Percentiles rank a stretch among this genome's conserved stretches.
Conservation (phyloP, 768 basidiomycete species). For the Mrakia frigida region DNA sequence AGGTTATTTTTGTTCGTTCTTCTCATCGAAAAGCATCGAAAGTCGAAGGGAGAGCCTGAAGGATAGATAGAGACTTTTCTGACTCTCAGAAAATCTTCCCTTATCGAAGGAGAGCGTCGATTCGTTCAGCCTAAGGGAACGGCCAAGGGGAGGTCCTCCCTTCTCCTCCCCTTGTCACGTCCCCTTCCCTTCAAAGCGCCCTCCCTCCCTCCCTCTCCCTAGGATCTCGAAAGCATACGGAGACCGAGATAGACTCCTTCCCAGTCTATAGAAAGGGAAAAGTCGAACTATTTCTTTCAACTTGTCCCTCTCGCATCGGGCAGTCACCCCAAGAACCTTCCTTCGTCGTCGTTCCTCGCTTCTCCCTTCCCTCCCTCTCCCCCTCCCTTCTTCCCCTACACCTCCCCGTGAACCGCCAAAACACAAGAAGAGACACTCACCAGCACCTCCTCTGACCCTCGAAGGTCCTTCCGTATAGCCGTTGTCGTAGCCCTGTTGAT, state of each 20-base stretch:
- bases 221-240: too few relatives aligned
- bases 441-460: constrained; percentile 11
- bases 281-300: background rate
- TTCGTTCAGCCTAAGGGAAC: too few relatives aligned
- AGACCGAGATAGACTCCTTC: too few relatives aligned
- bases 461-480: background rate
- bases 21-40: background rate
- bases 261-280: background rate
- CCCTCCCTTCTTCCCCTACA: background rate
- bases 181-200: background rate
- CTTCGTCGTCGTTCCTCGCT: background rate
- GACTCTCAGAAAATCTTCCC: background rate
- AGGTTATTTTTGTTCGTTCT: background rate
- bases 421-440: background rate
- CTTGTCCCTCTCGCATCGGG: background rate
- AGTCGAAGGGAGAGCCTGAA: background rate
- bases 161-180: background rate
- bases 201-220: background rate
- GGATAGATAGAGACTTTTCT: background rate
- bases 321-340: background rate
- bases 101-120: background rate
- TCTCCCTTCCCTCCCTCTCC: background rate
- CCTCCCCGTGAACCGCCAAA: too few relatives aligned
- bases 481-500: constrained; percentile 14
- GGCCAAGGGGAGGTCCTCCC: too few relatives aligned